Percentiles rank a stretch among this genome's conserved stretches.
Conservation (phyloP, 1,139 yeast species). For the Nakaseomyces uthaithaninus region DNA sequence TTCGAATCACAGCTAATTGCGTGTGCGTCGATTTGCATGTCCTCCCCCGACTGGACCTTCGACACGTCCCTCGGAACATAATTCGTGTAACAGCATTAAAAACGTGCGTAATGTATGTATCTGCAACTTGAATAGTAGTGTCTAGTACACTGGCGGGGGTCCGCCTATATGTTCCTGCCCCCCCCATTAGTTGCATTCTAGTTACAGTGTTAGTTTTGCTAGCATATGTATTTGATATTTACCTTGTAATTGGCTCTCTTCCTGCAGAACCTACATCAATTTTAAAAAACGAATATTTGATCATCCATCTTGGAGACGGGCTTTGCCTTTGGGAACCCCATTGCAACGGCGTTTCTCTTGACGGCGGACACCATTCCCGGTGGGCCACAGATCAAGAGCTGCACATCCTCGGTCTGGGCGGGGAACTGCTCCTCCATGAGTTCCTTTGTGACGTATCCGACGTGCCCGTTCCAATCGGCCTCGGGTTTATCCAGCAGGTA, state of each 20-base stretch:
- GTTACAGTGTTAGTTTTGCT: too few relatives aligned
- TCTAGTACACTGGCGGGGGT: too few relatives aligned
- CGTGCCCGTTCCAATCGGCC: conserved; percentile 63
- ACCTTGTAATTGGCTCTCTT: neutral
- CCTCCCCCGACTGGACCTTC: too few relatives aligned
- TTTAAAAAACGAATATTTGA: conserved; percentile 78
- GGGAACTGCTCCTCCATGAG: conserved; percentile 63
- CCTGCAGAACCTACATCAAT: neutral
- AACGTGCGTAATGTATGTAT: too few relatives aligned
- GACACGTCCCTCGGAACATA: too few relatives aligned
- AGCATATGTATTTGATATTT: neutral
- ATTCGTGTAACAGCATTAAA: too few relatives aligned
- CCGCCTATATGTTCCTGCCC: too few relatives aligned
- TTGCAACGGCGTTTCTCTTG: conserved; percentile 69
- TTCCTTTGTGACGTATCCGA: conserved; percentile 77
- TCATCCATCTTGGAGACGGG: conserved; percentile 90
- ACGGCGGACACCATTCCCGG: conserved; percentile 77
- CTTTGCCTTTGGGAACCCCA: conserved; percentile 82
- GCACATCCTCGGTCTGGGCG: conserved; percentile 41
- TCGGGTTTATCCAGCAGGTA: conserved; percentile 69
- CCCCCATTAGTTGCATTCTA: too few relatives aligned
- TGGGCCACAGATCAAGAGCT: conserved; percentile 89
- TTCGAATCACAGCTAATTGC: too few relatives aligned
- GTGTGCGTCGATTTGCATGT: too few relatives aligned
- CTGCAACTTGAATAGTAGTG: too few relatives aligned